Percentiles rank a stretch among this genome's conserved stretches.
Conservation (phyloP, 208 protist species). For the Trypanosoma conorhini region DNA sequence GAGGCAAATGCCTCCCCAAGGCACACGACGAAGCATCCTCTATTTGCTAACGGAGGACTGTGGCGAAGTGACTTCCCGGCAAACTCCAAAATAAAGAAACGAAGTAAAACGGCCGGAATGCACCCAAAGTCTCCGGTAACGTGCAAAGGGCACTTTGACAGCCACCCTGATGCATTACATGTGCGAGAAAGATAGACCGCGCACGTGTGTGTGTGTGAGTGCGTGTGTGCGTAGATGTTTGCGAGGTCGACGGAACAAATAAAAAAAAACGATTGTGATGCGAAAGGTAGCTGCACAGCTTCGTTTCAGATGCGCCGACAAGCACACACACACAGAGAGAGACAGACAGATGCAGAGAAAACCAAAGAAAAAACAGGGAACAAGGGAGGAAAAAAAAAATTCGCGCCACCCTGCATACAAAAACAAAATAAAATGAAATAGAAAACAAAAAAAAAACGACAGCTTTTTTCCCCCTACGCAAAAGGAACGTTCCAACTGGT, state of each 20-base stretch:
- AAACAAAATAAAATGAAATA: neutral
- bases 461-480: slow-evolving; percentile 51
- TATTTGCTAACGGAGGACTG: slow-evolving; percentile 18
- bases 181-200: no score
- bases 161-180: no score
- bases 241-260: no score
- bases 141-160: no score
- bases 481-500: slow-evolving; percentile 86
- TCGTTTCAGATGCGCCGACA: neutral
- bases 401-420: no score
- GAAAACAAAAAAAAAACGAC: slow-evolving; percentile 26
- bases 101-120: neutral
- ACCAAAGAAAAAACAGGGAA: neutral
- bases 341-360: neutral
- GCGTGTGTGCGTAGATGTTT: no score
- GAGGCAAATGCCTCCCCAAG: slow-evolving; percentile 10
- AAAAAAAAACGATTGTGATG: neutral
- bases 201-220: neutral
- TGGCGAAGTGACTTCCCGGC: neutral
- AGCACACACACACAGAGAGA: neutral
- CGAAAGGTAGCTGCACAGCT: neutral
- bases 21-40: slow-evolving; percentile 42
- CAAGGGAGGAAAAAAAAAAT: slow-evolving; percentile 25
- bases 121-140: no score
- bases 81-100: slow-evolving; percentile 4